phyloP scores from a whole-genome alignment of 441 rosid genomes.

The Populus hybrid region DNA sequence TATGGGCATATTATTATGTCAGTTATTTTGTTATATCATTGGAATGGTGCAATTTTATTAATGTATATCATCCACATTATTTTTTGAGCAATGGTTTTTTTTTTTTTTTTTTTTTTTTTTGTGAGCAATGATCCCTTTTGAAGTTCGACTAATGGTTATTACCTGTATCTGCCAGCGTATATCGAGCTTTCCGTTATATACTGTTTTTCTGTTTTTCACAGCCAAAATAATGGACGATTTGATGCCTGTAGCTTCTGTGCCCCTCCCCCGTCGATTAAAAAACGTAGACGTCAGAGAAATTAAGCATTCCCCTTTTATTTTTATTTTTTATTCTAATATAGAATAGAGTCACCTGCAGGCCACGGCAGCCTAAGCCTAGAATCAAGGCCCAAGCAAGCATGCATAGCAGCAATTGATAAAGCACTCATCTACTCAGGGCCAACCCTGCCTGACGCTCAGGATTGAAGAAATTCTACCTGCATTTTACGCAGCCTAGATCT shows the following conservation, averaged over 20 bases:
- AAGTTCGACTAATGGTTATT: not conserved
- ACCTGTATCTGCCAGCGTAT: no score
- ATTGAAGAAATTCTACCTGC: no score
- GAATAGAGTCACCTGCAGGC: no score
- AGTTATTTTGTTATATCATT: not conserved
- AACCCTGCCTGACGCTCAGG: no score
- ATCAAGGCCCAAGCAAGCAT: not conserved
- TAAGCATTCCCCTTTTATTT: no score
- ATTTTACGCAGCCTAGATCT: no score
- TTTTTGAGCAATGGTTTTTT: not conserved
- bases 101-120: no score
- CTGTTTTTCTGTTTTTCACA: not conserved
- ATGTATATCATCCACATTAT: conserved; percentile 11
- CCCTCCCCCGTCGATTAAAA: no score
- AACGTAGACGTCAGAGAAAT: no score
- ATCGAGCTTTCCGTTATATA: not conserved
- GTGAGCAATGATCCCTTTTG: not conserved
- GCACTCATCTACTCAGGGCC: no score
- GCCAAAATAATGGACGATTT: not conserved
- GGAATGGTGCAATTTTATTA: conserved; percentile 10
- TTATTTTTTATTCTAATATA: no score
- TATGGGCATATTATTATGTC: not conserved
- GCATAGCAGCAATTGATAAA: not conserved
- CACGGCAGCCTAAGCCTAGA: no score
- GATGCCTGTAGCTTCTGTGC: not conserved